phyloP scores from a whole-genome alignment of 169 alveolate genomes.

The Eimeria nieschulzi region DNA sequence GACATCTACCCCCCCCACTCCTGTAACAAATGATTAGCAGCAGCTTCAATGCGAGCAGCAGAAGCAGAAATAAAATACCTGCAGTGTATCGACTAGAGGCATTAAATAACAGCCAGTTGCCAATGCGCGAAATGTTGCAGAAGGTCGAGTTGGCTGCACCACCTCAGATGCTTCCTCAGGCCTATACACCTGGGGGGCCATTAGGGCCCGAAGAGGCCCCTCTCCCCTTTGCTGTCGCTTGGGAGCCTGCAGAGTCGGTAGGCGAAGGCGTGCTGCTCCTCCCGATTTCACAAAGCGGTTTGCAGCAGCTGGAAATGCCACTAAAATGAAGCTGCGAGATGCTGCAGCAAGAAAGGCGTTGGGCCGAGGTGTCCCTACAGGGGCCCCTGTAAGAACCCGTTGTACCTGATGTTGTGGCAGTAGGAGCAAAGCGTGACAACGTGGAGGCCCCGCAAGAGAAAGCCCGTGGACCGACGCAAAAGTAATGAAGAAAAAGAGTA shows the following conservation, averaged over 20 bases:
- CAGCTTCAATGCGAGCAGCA: neutral
- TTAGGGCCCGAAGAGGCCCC: neutral
- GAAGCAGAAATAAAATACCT: neutral
- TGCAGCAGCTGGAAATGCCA: no score
- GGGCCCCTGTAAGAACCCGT: neutral
- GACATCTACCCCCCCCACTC: neutral
- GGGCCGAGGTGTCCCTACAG: neutral
- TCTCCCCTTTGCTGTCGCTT: neutral
- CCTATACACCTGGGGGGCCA: no score
- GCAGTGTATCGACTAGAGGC: slow-evolving; percentile 21
- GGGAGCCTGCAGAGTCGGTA: neutral
- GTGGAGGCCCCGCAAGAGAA: no score
- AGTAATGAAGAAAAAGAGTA: no score
- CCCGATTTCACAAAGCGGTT: no score
- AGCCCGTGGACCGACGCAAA: no score
- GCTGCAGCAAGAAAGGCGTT: neutral
- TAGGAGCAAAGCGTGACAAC: no score
- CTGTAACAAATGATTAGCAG: no score
- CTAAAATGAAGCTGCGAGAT: no score
- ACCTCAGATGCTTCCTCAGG: no score
- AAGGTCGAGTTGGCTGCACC: neutral
- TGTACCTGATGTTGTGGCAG: neutral
- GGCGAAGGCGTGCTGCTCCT: no score
- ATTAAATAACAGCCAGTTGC: slow-evolving; percentile 6
- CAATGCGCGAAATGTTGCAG: neutral